Conservation (phyloP, 257 asterid genomes). For the Apocynum venetum region DNA sequence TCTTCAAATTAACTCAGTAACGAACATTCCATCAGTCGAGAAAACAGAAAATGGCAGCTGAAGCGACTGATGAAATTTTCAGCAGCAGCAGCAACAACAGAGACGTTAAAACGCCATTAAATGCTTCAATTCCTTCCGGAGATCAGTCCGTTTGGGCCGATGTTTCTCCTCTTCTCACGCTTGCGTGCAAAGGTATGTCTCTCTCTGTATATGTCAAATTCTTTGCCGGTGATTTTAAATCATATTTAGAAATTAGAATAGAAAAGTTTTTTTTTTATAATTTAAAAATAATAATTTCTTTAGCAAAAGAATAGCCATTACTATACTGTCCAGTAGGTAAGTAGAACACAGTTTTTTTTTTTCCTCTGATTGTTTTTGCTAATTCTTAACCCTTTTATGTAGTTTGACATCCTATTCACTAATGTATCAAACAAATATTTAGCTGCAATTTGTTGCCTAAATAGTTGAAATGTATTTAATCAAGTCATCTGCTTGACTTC, state of each 20-base stretch:
- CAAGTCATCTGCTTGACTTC: neutral
- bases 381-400: neutral
- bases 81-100: conserved; percentile 13
- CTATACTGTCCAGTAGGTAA: neutral
- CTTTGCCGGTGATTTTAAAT: neutral
- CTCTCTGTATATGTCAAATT: neutral
- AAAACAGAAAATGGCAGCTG: conserved; percentile 11
- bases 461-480: neutral
- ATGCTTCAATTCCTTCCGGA: conserved; percentile 62
- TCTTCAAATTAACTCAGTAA: neutral
- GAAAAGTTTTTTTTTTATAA: too few species aligned
- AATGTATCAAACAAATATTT: neutral
- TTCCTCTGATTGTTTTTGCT: neutral
- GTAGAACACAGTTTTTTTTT: neutral
- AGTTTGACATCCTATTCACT: neutral
- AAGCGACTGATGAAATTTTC: neutral
- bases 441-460: neutral
- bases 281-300: neutral
- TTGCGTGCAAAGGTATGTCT: conserved; percentile 62
- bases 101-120: conserved; percentile 30
- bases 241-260: too few species aligned
- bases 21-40: neutral
- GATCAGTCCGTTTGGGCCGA: conserved; percentile 80
- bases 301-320: neutral
- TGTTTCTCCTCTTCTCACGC: conserved; percentile 61